Evolutionary conservation across 768 basidiomycete genomes (phyloP), one percentile per base, ranked within the genome.

Genomic region (Auriscalpium microsporum): DNA sequence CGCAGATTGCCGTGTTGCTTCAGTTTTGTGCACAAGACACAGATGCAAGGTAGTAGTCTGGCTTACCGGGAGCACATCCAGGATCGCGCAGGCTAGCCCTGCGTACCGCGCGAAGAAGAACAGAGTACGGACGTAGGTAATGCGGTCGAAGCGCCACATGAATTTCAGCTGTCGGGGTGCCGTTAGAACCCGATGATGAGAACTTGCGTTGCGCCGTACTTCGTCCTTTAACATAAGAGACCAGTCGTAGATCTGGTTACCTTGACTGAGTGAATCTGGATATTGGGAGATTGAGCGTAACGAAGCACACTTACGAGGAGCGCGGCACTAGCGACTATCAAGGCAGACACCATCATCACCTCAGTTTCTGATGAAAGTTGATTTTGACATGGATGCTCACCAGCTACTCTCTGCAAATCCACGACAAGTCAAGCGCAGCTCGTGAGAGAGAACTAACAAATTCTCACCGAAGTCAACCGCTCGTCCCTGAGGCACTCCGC

Each of bases 181-280:
- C 5, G 28, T 28, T 28, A 28, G 28, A 28, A 28, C 28, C 40
- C 55, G n/a, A 40, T 21, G 38, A 34, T 9, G 17, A 46, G 36
- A 13, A 28, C 38, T 19, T 11, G 19, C 14, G 34, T 2, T 11
- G 9, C 8, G 5, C 13, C 10, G 19, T 34, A 59, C 58, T 56
- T 57, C 58, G 13, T 50, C 48, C 14, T 3, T 4, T 16, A 40
- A 17, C 10, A 52, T 59, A 44, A 59, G 44, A 4, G 11, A 11
- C 56, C 58, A 59, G 38, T 59, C 58, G n/a, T 57, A 53, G 14
- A 57, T 49, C 58, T 59, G 28, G 28, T 28, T 5, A 28, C 1
- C 5, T 13, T 47, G 17, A 19, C 3, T 11, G 14, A 13, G 46
- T 23, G n/a, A 47, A 28, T 11, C 21, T 13, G 6, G 4, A 17